Conservation (phyloP, 1,284 basidiomycete genomes). For the Violaceomyces palustris region DNA sequence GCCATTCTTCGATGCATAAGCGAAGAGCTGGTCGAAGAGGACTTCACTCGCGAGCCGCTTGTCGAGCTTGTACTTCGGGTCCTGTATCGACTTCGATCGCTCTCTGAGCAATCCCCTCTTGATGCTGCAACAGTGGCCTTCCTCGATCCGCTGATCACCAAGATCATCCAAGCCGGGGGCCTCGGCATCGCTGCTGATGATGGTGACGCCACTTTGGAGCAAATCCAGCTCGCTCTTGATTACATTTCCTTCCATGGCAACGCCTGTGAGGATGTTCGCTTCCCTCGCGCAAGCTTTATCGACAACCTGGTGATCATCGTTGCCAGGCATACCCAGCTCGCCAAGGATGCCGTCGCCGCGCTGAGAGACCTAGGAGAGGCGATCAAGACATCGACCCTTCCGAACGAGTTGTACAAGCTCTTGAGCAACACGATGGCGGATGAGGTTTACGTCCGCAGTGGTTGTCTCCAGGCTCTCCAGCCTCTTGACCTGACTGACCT, state of each 20-base stretch:
- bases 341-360: conserved; percentile 78
- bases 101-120: conserved; percentile 76
- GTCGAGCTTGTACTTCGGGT: conserved; percentile 73
- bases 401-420: conserved; percentile 56
- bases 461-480: conserved; percentile 85
- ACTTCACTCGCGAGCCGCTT: conserved; percentile 37
- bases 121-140: conserved; percentile 82
- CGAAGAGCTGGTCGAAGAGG: conserved; percentile 34
- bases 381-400: conserved; percentile 57
- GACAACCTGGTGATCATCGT: conserved; percentile 71
- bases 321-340: conserved; percentile 71
- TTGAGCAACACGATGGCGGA: conserved; percentile 74
- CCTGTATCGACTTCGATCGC: conserved; percentile 75
- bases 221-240: conserved; percentile 76
- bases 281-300: conserved; percentile 57
- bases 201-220: conserved; percentile 74
- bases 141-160: conserved; percentile 69
- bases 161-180: conserved; percentile 68
- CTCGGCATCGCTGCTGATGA: conserved; percentile 60
- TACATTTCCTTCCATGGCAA: conserved; percentile 79
- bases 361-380: conserved; percentile 79
- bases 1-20: conserved; percentile 38
- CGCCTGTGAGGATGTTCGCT: conserved; percentile 63
- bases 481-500: conserved; percentile 90
- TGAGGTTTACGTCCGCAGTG: conserved; percentile 81